Percentiles rank a stretch among this genome's conserved stretches.
Evolutionary conservation across 148 eudicot species (phyloP).

Genomic region (Rhododendron griersonianum): DNA sequence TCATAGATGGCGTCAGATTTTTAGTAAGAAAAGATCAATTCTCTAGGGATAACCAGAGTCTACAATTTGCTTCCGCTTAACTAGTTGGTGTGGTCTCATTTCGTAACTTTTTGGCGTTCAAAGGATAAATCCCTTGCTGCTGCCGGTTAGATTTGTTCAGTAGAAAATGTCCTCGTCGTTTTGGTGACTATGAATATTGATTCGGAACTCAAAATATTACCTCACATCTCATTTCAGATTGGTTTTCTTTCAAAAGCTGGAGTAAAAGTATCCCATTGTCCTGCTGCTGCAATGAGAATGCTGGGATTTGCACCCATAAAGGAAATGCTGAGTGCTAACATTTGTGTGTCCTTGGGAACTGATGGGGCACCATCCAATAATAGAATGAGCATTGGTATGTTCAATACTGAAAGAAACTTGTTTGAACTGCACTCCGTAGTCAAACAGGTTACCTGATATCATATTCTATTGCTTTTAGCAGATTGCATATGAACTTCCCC

Average conservation of each 20-base stretch:
- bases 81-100: neutral
- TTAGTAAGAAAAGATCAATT: neutral
- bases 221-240: constrained; percentile 40
- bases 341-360: constrained; percentile 95
- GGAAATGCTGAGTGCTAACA: constrained; percentile 72
- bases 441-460: neutral
- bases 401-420: neutral
- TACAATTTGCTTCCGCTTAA: neutral
- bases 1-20: neutral
- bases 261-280: constrained; percentile 92
- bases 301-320: constrained; percentile 91
- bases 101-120: neutral
- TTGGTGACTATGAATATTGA: neutral
- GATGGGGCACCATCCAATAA: constrained; percentile 96
- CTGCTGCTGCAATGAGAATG: constrained; percentile 97
- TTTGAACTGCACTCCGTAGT: neutral
- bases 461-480: neutral
- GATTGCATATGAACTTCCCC: neutral
- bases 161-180: neutral
- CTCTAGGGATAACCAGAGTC: too few species aligned
- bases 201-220: neutral
- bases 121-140: neutral
- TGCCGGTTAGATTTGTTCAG: neutral
- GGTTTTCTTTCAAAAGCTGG: constrained; percentile 62
- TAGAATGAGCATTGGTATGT: constrained; percentile 90